Evolutionary conservation across 768 basidiomycete genomes (phyloP), one percentile per base, ranked within the genome.

Genomic region (Auriculariales sp.): DNA sequence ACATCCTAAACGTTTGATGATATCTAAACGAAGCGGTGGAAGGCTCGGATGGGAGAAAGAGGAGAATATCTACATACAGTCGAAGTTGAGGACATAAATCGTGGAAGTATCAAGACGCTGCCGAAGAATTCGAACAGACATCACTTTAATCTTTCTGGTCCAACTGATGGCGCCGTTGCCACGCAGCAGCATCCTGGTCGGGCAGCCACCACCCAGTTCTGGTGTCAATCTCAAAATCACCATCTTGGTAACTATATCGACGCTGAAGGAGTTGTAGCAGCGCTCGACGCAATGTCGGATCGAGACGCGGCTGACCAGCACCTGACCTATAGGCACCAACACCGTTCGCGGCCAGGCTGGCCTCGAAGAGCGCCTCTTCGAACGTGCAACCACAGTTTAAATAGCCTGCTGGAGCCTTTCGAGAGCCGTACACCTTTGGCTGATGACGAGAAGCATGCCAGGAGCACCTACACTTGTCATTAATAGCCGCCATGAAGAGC

Each of bases 371-470:
- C 3, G 87, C 87, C 64, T 90, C 79, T 36, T 87, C 84, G 59
- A 72, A 77, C 4, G 83, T 81, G 68, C 87, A 91, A 4, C 88
- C 87, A 56, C 87, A 91, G 68, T 91, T 91, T 50, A 91, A 76
- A 55, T 73, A 73, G 10, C 84, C 82, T 0, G 71, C 66, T 10
- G 87, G 87, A 4, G 87, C 88, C 69, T 81, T 81, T 42, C 87
- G 78, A 9, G 88, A 85, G 3, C 87, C 83, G 57, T 74, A 78
- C 0, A 71, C 71, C 7, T 88, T 75, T 27, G 88, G 79, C 64
- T 91, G 87, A 25, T 87, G 78, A 42, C 87, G 73, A 2, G 87
- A 87, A 62, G 90, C 87, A 58, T 91, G 87, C 87, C 87, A 91
- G 3, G 88, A 81, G 61, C 87, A 90, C 30, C n/a, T n/a, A n/a